These are phyloP conservation scores for Globisporangium iwayamae DNA, from an alignment of 352 stramenopile genomes.

Conservation along the genomic window DNA sequence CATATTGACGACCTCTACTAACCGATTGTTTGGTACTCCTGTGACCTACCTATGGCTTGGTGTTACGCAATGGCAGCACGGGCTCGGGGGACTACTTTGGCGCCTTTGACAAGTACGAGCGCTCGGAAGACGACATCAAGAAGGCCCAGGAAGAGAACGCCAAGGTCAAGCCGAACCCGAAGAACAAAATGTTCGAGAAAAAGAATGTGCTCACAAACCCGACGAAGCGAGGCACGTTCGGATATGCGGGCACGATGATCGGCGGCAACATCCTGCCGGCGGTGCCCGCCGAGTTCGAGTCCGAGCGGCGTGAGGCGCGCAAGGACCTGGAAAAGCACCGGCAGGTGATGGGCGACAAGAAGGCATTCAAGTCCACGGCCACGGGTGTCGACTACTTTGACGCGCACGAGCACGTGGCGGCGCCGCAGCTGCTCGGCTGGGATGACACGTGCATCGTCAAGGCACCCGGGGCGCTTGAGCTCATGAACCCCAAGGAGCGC, in stretches of 20 bases:
- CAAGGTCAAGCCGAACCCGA: conserved; percentile 36
- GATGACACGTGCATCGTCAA: conserved; percentile 67
- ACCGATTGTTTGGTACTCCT: neutral
- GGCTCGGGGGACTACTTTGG: conserved; percentile 72
- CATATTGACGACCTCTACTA: neutral
- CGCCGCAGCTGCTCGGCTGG: conserved; percentile 55
- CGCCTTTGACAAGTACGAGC: conserved; percentile 58
- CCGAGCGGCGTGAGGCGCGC: conserved; percentile 28
- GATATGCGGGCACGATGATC: conserved; percentile 71
- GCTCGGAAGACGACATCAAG: conserved; percentile 61
- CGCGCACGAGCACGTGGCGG: conserved; percentile 65
- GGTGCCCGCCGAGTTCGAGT: conserved; percentile 64
- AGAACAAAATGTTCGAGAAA: conserved; percentile 63
- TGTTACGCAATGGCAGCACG: conserved; percentile 23
- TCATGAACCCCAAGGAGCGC: conserved; percentile 76
- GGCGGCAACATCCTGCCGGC: conserved; percentile 35
- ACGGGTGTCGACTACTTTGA: conserved; percentile 70
- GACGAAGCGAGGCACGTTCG: conserved; percentile 61
- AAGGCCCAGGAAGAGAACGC: conserved; percentile 43
- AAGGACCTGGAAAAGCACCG: conserved; percentile 43
- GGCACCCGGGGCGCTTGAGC: conserved; percentile 43
- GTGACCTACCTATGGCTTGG: neutral
- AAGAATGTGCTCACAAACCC: conserved; percentile 68
- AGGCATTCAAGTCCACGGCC: conserved; percentile 71
- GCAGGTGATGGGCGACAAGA: conserved; percentile 55